Evolutionary conservation across 108 stramenopile species (phyloP).

Genomic region (Cyclostephanos tholiformis): DNA sequence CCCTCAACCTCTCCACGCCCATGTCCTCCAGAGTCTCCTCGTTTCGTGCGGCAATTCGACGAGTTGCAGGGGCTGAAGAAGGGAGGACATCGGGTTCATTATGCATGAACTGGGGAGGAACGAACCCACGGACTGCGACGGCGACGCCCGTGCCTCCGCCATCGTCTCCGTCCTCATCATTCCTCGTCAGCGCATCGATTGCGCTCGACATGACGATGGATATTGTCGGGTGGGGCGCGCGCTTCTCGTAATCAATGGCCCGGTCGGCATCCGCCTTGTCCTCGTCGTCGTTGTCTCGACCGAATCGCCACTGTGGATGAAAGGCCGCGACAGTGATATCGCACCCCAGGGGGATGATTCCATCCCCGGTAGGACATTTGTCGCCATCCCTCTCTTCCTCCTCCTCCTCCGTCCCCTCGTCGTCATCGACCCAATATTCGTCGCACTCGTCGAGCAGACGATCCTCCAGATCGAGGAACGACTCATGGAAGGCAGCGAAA

Average conservation of each 20-base stretch:
- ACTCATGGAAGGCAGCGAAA: conserved; percentile 66
- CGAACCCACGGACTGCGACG: background rate
- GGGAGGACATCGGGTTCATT: background rate
- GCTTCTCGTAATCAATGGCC: conserved; percentile 65
- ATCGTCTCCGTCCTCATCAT: background rate
- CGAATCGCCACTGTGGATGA: conserved; percentile 74
- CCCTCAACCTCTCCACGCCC: conserved; percentile 40
- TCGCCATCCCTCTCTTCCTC: conserved; percentile 17
- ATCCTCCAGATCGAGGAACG: conserved; percentile 71
- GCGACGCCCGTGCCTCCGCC: conserved; percentile 1
- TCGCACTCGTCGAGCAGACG: conserved; percentile 54
- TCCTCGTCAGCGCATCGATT: conserved; percentile 51
- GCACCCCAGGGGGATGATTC: conserved; percentile 26
- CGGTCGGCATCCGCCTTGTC: conserved; percentile 7
- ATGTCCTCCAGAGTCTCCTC: conserved; percentile 48
- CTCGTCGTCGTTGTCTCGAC: conserved; percentile 17
- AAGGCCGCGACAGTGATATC: conserved; percentile 75
- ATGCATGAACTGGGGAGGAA: background rate
- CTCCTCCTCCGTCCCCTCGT: conserved; percentile 19
- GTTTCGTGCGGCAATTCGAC: conserved; percentile 62
- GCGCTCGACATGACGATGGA: conserved; percentile 65
- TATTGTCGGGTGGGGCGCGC: conserved; percentile 70
- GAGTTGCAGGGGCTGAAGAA: conserved; percentile 41
- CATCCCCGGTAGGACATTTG: background rate
- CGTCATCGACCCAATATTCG: conserved; percentile 40